Conservation (phyloP, 75 land plant genomes). For the Cupressus sempervirens region DNA sequence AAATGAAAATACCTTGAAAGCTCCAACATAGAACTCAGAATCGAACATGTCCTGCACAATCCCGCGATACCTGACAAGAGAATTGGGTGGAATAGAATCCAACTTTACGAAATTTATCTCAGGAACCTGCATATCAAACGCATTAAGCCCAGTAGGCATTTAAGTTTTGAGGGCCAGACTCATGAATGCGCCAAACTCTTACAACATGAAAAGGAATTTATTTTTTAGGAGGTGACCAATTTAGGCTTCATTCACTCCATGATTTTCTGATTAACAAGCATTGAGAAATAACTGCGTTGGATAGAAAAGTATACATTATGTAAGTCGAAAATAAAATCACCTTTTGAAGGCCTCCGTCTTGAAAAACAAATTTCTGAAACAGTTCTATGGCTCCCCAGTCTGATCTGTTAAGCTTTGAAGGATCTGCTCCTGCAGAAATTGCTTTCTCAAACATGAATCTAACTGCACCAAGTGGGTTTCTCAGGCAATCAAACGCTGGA, state of each 20-base stretch:
- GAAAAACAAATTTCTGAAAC: constrained; percentile 48
- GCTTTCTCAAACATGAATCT: constrained; percentile 69
- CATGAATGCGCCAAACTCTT: neutral
- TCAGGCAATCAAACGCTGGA: constrained; percentile 53
- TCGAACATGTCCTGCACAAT: constrained; percentile 97
- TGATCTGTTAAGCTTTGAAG: constrained; percentile 32
- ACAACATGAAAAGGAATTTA: neutral
- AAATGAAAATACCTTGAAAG: constrained; percentile 58
- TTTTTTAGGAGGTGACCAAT: neutral
- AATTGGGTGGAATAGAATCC: constrained; percentile 53
- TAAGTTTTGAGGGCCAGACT: neutral
- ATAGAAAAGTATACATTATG: too few species aligned
- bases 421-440: constrained; percentile 27
- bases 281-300: neutral
- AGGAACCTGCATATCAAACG: constrained; percentile 51
- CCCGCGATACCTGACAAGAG: constrained; percentile 84
- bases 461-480: constrained; percentile 86
- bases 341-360: constrained; percentile 44
- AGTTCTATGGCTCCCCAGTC: constrained; percentile 79
- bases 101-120: constrained; percentile 45
- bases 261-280: neutral
- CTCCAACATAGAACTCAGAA: constrained; percentile 82
- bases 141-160: neutral
- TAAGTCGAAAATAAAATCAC: constrained; percentile 12
- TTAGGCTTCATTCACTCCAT: neutral